Evolutionary conservation across 2,329 filamentous ascomycete genomes (phyloP).

Genomic region (Fusarium acutatum): DNA sequence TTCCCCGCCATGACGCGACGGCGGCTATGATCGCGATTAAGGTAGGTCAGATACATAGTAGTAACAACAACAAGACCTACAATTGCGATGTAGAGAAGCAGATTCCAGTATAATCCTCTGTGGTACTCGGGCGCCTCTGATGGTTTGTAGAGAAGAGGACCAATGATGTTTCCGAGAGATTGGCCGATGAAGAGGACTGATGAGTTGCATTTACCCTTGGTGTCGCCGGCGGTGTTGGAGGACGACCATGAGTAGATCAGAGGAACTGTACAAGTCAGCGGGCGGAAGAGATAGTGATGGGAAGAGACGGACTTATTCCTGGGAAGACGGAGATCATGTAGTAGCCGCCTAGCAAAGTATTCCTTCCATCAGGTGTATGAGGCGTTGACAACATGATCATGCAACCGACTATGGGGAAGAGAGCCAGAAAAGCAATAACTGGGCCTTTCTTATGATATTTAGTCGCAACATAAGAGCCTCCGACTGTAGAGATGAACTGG

Average conservation of each 20-base stretch:
- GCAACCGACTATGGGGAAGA: conserved; percentile 58
- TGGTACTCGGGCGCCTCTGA: conserved; percentile 47
- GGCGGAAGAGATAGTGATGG: fast-evolving
- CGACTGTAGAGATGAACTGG: conserved; percentile 67
- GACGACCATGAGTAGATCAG: conserved; percentile 65
- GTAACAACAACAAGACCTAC: conserved; percentile 50
- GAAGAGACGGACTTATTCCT: conserved; percentile 42
- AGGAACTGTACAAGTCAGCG: conserved; percentile 48
- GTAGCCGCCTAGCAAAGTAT: conserved; percentile 63
- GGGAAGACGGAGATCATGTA: conserved; percentile 69
- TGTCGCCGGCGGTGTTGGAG: conserved; percentile 71
- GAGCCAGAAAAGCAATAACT: conserved; percentile 63
- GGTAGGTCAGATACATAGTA: conserved; percentile 46
- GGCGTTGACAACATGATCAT: conserved; percentile 62
- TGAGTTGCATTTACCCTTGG: conserved; percentile 72
- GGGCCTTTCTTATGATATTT: conserved; percentile 65
- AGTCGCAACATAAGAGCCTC: conserved; percentile 64
- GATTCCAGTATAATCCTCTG: conserved; percentile 63
- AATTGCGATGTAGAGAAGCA: conserved; percentile 66
- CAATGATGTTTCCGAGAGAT: conserved; percentile 71
- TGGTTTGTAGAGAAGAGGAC: conserved; percentile 44
- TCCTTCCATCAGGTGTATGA: conserved; percentile 48
- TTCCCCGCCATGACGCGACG: conserved; percentile 65
- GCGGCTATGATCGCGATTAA: conserved; percentile 63
- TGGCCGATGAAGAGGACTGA: conserved; percentile 68